Percentiles rank a stretch among this genome's conserved stretches.
These are phyloP conservation scores for Syncephalastrum racemosum DNA, from an alignment of 371 early-diverging fungal species.

Conservation along the genomic window DNA sequence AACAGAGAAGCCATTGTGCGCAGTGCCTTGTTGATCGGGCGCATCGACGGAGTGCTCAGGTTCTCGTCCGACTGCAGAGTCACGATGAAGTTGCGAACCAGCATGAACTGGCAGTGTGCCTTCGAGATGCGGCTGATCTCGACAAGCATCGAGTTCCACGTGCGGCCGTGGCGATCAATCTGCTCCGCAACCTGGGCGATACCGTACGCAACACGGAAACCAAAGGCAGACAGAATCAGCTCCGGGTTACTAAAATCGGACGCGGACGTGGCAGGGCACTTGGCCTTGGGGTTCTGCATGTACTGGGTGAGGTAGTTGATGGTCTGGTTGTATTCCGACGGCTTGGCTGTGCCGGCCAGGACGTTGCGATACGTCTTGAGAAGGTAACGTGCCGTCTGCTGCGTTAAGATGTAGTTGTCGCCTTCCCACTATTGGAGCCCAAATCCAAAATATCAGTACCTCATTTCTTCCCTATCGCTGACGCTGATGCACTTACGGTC, in stretches of 20 bases:
- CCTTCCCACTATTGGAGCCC: conserved; percentile 59
- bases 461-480: not conserved
- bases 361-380: conserved; percentile 59
- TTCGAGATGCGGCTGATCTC: conserved; percentile 62
- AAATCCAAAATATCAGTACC: not conserved
- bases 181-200: conserved; percentile 54
- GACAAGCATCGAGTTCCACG: conserved; percentile 70
- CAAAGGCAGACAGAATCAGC: conserved; percentile 62
- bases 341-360: conserved; percentile 50
- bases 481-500: conserved; percentile 32
- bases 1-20: conserved; percentile 54
- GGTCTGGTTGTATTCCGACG: conserved; percentile 54
- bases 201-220: conserved; percentile 66
- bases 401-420: conserved; percentile 77
- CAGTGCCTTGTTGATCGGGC: conserved; percentile 36
- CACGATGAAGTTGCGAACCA: conserved; percentile 57
- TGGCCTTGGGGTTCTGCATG: conserved; percentile 52
- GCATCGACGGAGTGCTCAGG: conserved; percentile 24
- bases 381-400: conserved; percentile 72
- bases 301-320: conserved; percentile 54
- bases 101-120: conserved; percentile 68
- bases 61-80: conserved; percentile 39
- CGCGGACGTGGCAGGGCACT: conserved; percentile 43
- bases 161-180: conserved; percentile 53
- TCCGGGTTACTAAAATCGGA: conserved; percentile 61